Evolutionary conservation across 768 basidiomycete genomes (phyloP).

Genomic region (Lactifluus pinguis): DNA sequence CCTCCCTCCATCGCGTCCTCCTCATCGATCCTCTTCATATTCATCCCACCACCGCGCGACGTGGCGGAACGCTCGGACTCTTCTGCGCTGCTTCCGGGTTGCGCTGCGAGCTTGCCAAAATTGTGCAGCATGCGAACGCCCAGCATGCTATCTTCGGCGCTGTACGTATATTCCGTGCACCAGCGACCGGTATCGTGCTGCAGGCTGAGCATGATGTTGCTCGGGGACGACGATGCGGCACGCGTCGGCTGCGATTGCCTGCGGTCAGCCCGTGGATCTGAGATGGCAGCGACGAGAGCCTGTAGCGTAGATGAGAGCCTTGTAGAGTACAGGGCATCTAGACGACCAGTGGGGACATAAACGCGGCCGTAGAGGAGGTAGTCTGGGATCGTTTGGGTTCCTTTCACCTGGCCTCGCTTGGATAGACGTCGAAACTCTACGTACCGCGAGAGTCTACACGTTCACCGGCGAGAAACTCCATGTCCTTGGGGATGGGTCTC

Average conservation of each 20-base stretch:
- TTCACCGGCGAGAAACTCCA: slow-evolving; percentile 77
- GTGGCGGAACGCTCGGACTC: slow-evolving; percentile 27
- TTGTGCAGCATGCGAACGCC: slow-evolving; percentile 85
- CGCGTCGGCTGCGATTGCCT: slow-evolving; percentile 31
- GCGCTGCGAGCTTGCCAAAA: slow-evolving; percentile 60
- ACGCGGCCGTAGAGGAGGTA: slow-evolving; percentile 90
- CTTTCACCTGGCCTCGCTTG: neutral
- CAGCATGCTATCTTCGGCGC: slow-evolving; percentile 90
- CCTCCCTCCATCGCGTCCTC: slow-evolving; percentile 92
- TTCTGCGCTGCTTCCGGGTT: slow-evolving; percentile 28
- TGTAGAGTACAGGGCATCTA: slow-evolving; percentile 86
- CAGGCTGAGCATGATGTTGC: slow-evolving; percentile 72
- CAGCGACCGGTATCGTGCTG: slow-evolving; percentile 91
- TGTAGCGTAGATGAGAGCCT: slow-evolving; percentile 73
- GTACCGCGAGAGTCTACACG: slow-evolving; percentile 68
- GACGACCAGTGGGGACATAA: slow-evolving; percentile 78
- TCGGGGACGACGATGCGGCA: slow-evolving; percentile 41
- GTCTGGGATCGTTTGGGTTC: slow-evolving; percentile 38
- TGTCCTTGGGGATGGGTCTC: slow-evolving; percentile 65
- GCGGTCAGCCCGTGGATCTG: slow-evolving; percentile 55
- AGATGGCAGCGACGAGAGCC: slow-evolving; percentile 77
- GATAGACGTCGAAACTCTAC: slow-evolving; percentile 18
- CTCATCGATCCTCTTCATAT: slow-evolving; percentile 81
- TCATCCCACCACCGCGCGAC: slow-evolving; percentile 13
- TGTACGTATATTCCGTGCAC: slow-evolving; percentile 92